phyloP scores from a whole-genome alignment of 208 protist genomes.

The Trypanosoma lewisi region DNA sequence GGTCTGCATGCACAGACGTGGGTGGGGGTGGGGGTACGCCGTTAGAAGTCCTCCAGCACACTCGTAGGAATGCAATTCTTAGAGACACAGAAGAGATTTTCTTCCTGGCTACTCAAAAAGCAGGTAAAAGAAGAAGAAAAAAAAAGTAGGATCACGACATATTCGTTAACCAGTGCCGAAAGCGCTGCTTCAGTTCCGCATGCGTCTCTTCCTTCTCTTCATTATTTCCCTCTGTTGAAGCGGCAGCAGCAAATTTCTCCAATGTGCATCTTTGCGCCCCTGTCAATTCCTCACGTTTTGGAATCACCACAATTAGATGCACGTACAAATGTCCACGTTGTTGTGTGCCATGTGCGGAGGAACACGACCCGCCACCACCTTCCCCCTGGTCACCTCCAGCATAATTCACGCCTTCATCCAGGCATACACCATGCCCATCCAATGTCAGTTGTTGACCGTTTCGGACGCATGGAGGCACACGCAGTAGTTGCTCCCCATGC shows the following conservation, averaged over 20 bases:
- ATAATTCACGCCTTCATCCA: not conserved
- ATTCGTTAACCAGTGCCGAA: slow-evolving; percentile 60
- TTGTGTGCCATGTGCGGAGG: not conserved
- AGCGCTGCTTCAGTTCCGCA: slow-evolving; percentile 46
- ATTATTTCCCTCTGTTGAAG: not conserved
- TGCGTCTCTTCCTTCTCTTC: slow-evolving; percentile 10
- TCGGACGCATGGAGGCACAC: slow-evolving; percentile 70
- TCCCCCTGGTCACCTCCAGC: not conserved
- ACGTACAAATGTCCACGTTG: slow-evolving; percentile 33
- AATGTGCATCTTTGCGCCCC: slow-evolving; percentile 60
- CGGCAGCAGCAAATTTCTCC: slow-evolving; percentile 25
- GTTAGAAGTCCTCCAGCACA: too few species aligned
- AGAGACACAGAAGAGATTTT: too few species aligned
- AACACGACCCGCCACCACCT: not conserved
- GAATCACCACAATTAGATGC: slow-evolving; percentile 76
- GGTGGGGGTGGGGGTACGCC: too few species aligned
- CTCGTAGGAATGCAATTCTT: too few species aligned
- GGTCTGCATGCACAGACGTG: too few species aligned
- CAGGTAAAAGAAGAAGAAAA: slow-evolving; percentile 4
- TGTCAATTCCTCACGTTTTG: slow-evolving; percentile 43
- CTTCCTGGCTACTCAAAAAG: not conserved
- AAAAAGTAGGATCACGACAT: slow-evolving; percentile 16
- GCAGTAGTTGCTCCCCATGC: slow-evolving; percentile 26
- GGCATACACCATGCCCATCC: slow-evolving; percentile 33
- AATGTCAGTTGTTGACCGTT: slow-evolving; percentile 65